Percentiles rank a stretch among this genome's conserved stretches.
These are phyloP conservation scores for Salvia splendens DNA, from an alignment of 257 asterid genomes.

Conservation along the genomic window DNA sequence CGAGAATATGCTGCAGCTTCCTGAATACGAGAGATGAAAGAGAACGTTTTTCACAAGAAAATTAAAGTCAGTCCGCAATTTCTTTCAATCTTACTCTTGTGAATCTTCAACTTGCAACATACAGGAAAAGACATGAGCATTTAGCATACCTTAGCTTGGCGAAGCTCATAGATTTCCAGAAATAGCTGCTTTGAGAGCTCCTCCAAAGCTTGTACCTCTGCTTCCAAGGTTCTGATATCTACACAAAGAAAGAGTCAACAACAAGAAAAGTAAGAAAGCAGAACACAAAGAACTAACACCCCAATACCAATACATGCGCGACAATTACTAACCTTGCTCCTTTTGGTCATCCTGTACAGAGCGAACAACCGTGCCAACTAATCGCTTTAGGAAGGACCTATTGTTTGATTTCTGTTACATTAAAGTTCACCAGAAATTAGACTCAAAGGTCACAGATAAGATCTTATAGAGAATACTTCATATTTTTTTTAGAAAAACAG, in stretches of 20 bases:
- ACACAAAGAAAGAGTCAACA: slow-evolving; percentile 30
- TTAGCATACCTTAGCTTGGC: slow-evolving; percentile 89
- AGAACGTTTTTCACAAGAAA: slow-evolving; percentile 13
- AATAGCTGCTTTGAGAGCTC: slow-evolving; percentile 94
- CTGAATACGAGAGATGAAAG: slow-evolving; percentile 45
- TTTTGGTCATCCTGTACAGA: slow-evolving; percentile 96
- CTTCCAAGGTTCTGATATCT: slow-evolving; percentile 90
- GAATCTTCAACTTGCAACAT: slow-evolving; percentile 27
- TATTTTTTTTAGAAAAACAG: slow-evolving; percentile 11
- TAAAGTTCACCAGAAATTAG: slow-evolving; percentile 32
- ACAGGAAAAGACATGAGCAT: slow-evolving; percentile 27
- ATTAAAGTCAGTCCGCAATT: slow-evolving; percentile 18
- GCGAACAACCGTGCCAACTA: slow-evolving; percentile 96
- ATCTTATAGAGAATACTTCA: slow-evolving; percentile 18
- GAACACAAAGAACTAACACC: slow-evolving; percentile 20
- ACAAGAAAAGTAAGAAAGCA: slow-evolving; percentile 21
- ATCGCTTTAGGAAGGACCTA: slow-evolving; percentile 77
- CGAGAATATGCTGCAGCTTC: slow-evolving; percentile 99
- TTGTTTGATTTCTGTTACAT: slow-evolving; percentile 66
- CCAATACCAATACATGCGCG: slow-evolving; percentile 13
- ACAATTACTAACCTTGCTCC: slow-evolving; percentile 72
- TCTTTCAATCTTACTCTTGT: slow-evolving; percentile 9
- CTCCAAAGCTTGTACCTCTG: slow-evolving; percentile 89
- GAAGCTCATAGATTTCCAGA: slow-evolving; percentile 95
- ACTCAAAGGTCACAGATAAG: slow-evolving; percentile 22